These are phyloP conservation scores for Rubroshorea leprosula DNA, from an alignment of 345 rosid genomes.

Conservation along the genomic window DNA sequence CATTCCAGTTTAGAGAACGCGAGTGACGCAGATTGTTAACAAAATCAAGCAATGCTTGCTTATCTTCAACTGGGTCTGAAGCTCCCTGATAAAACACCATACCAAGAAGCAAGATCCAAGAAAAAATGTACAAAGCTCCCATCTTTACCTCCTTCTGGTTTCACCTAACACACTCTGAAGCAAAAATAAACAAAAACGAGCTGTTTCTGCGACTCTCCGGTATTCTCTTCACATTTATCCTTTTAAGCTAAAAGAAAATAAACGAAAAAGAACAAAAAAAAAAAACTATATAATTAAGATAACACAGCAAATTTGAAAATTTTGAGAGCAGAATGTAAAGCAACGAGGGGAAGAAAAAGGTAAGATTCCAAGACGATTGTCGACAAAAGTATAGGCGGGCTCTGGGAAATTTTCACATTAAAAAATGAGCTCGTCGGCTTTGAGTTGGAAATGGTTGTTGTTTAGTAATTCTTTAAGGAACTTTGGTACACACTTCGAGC, in stretches of 20 bases:
- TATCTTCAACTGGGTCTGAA: constrained; percentile 60
- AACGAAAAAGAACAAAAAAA: constrained; percentile 5
- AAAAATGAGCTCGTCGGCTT: constrained; percentile 20
- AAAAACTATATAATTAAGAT: constrained; percentile 12
- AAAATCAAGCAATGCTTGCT: constrained; percentile 70
- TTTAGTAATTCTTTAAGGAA: constrained; percentile 15
- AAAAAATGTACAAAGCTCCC: constrained; percentile 23
- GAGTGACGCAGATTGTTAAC: constrained; percentile 38
- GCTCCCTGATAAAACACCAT: constrained; percentile 26
- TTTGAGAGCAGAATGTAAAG: constrained; percentile 35
- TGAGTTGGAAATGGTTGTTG: constrained; percentile 16
- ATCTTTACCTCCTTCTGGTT: constrained; percentile 16
- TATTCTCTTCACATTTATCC: constrained; percentile 2
- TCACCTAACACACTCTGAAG: neutral
- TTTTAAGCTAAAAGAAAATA: constrained; percentile 19
- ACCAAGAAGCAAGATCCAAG: constrained; percentile 28
- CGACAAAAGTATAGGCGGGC: constrained; percentile 37
- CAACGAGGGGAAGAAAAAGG: constrained; percentile 19
- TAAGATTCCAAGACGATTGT: constrained; percentile 53
- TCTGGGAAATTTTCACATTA: constrained; percentile 28
- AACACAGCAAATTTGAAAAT: constrained; percentile 16
- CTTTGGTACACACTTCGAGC: no score
- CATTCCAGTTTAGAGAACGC: constrained; percentile 62
- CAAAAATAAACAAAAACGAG: constrained; percentile 50
- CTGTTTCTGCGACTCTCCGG: constrained; percentile 34